Percentiles rank a stretch among this genome's conserved stretches.
Conservation (phyloP, 192 early-diverging fungal genomes). For the Coemansia sp. region DNA sequence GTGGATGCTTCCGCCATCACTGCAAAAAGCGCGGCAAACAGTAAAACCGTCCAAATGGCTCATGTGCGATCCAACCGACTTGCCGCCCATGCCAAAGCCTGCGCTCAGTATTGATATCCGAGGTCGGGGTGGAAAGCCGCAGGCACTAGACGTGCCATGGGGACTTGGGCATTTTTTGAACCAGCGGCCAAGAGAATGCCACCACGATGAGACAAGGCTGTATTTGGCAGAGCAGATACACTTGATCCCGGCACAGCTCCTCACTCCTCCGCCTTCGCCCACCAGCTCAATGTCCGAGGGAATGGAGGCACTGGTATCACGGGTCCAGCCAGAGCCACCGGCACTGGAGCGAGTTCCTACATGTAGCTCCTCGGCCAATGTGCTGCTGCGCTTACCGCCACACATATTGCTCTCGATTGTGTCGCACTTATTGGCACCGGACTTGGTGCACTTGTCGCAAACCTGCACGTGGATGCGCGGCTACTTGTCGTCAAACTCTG, state of each 20-base stretch:
- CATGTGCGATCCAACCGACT: constrained; percentile 47
- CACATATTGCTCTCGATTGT: constrained; percentile 35
- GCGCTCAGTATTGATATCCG: not conserved
- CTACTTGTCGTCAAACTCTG: constrained; percentile 30
- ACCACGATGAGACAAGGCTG: not conserved
- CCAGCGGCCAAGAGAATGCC: not conserved
- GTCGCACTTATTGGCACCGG: constrained; percentile 15
- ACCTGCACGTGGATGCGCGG: constrained; percentile 29
- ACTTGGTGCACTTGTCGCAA: constrained; percentile 27
- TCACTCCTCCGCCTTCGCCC: constrained; percentile 43
- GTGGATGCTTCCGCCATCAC: not conserved
- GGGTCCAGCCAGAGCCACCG: not conserved
- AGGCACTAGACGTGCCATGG: not conserved
- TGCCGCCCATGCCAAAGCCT: constrained; percentile 13
- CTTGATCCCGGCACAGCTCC: constrained; percentile 29
- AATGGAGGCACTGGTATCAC: not conserved
- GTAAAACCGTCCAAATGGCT: constrained; percentile 8
- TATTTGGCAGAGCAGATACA: constrained; percentile 2
- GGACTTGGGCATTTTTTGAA: not conserved
- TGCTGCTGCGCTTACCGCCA: constrained; percentile 24
- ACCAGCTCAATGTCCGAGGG: not conserved
- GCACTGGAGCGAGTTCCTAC: not conserved
- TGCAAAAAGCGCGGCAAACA: not conserved
- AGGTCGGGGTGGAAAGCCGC: not conserved
- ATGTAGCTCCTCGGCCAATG: not conserved